These are phyloP conservation scores for Xylaria sp. DNA, from an alignment of 2,329 filamentous ascomycete species.

Conservation along the genomic window DNA sequence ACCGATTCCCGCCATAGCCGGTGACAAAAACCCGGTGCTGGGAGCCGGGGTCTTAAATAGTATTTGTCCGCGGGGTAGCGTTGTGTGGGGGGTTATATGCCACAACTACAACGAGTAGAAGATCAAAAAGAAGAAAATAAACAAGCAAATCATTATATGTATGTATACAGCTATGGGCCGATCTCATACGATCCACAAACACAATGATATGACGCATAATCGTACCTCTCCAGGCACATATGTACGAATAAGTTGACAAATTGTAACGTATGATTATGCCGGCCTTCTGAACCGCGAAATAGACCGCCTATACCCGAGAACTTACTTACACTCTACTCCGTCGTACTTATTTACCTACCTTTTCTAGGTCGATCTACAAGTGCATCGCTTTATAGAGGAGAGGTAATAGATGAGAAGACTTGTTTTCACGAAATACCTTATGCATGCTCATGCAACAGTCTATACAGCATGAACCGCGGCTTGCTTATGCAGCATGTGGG, in stretches of 20 bases:
- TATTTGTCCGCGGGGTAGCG: background rate
- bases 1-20: conserved; percentile 33
- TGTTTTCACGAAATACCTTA: background rate
- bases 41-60: conserved; percentile 27
- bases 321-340: background rate
- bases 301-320: conserved; percentile 3
- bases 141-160: background rate
- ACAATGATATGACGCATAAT: conserved; percentile 12
- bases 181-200: conserved; percentile 26
- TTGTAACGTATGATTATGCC: conserved; percentile 3
- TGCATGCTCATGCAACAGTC: conserved; percentile 24
- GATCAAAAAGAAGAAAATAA: background rate
- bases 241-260: conserved; percentile 13
- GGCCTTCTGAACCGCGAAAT: conserved; percentile 11
- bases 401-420: conserved; percentile 8
- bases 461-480: conserved; percentile 24
- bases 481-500: conserved; percentile 16
- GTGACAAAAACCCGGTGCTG: conserved; percentile 30
- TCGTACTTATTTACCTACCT: conserved; percentile 8
- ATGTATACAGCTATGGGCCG: conserved; percentile 12
- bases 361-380: conserved; percentile 6
- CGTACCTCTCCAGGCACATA: background rate
- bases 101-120: background rate
- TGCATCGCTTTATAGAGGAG: background rate
- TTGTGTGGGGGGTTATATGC: conserved; percentile 11